Evolutionary conservation across 2,329 filamentous ascomycete genomes (phyloP), one percentile per base, ranked within the genome.

Genomic region (Diaporthe velutina): DNA sequence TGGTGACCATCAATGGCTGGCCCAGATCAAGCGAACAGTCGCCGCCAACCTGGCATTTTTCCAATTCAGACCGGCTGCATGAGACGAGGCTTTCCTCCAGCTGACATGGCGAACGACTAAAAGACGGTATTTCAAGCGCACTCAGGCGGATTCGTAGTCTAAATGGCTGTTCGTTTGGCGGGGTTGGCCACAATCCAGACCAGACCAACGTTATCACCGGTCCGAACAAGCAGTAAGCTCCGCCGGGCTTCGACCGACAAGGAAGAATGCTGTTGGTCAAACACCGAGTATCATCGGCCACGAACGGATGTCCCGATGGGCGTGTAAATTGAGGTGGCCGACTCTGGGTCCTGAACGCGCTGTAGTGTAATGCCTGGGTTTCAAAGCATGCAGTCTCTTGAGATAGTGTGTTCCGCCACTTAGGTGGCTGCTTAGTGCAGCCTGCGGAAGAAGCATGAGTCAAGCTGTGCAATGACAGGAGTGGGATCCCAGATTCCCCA

Each of bases 1-100:
- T 68, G 64, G 33, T 68, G 64, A 54, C 48, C 7, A 33, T 30
- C 13, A 13, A 48, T 71, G 55, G 68, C 55, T 71, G 68, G 68
- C 4, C 42, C 54, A 71, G 42, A 28, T 71, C 42, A 57, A 61
- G 22, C 42, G 30, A 42, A 45, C 55, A 28, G n/a, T 30, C 45
- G 25, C 25, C 38, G n/a, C 55, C 45, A 60, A 61, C 42, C 68
- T 58, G 19, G 22, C 38, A 22, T 19, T 54, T 52, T 25, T 50
- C 64, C 64, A 40, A 10, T 40, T 68, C 64, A 68, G 64, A 68
- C 64, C 64, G 17, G 64, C 35, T 54, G 64, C 64, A 68, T 68
- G 64, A 68, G 64, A 54, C 19, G 64, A 40, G 64, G 64, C 64
- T 54, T 54, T 28, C 15, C 48, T 54, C 33, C 33, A 54, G 64